phyloP scores from a whole-genome alignment of 257 asterid species.

The Solanum dulcamara region DNA sequence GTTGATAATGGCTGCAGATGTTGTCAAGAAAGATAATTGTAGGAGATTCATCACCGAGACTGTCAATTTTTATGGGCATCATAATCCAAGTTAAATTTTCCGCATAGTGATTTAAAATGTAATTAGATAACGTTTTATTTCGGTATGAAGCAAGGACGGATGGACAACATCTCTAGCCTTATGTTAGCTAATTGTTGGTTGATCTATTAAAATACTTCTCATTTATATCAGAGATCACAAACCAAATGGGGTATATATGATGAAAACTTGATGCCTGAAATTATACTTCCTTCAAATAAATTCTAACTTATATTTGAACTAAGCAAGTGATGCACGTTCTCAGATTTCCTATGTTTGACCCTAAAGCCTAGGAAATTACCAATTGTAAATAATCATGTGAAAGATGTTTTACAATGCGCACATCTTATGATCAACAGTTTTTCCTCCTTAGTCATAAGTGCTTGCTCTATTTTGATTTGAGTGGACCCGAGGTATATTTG shows the following conservation, averaged over 20 bases:
- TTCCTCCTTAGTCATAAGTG: no score
- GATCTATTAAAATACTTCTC: neutral
- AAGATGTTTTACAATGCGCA: no score
- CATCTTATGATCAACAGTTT: no score
- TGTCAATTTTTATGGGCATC: slow-evolving; percentile 41
- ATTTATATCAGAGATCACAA: neutral
- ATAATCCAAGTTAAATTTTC: slow-evolving; percentile 10
- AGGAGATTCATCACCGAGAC: slow-evolving; percentile 65
- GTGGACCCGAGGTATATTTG: neutral
- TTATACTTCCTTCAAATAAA: neutral
- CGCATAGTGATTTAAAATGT: neutral
- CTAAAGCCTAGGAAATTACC: no score
- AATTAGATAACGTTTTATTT: neutral
- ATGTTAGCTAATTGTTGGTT: neutral
- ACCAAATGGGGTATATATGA: neutral
- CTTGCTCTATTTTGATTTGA: neutral
- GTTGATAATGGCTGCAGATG: slow-evolving; percentile 74
- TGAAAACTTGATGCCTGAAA: neutral
- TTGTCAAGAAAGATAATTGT: slow-evolving; percentile 86
- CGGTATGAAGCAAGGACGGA: no score
- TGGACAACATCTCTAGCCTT: neutral
- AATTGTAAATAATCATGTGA: no score
- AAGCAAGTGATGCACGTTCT: no score
- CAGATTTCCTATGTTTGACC: no score
- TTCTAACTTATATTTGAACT: neutral